Evolutionary conservation across 176 grass and related monocot species (phyloP).

Genomic region (Oryza glaberrima): DNA sequence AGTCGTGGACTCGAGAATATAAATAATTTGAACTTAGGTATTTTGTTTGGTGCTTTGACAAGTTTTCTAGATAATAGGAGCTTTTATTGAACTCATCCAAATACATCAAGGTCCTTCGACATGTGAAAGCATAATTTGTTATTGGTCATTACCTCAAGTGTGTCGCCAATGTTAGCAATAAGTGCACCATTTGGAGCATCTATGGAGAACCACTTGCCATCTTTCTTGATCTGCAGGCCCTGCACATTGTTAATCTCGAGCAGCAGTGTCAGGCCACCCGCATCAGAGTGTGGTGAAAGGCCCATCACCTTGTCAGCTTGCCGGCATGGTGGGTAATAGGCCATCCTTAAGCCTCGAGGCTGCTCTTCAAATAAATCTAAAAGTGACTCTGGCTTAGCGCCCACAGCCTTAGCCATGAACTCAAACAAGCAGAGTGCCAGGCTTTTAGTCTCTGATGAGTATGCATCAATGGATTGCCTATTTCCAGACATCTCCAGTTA

Average conservation of each 20-base stretch:
- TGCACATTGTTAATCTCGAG: conserved; percentile 54
- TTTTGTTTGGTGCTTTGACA: too few relatives aligned
- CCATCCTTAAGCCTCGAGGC: conserved; percentile 55
- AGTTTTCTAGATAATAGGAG: too few relatives aligned
- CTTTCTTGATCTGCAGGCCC: conserved; percentile 66
- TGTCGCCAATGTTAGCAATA: conserved; percentile 53
- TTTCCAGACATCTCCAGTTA: background rate
- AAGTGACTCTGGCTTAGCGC: conserved; percentile 39
- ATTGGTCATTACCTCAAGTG: conserved; percentile 47
- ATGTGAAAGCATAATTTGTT: background rate
- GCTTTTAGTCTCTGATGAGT: conserved; percentile 16
- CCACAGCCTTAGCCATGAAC: conserved; percentile 63
- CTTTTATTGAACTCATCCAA: too few relatives aligned
- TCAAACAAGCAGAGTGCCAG: background rate
- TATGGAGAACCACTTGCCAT: conserved; percentile 53
- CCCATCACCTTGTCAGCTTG: conserved; percentile 69
- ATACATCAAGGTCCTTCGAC: background rate
- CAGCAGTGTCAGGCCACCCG: conserved; percentile 51
- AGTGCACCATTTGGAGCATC: conserved; percentile 37
- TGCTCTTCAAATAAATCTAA: conserved; percentile 42
- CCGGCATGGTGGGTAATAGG: conserved; percentile 68
- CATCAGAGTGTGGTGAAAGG: conserved; percentile 68
- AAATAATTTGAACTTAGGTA: too few relatives aligned
- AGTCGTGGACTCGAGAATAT: too few relatives aligned
- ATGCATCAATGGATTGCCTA: background rate